Conservation (phyloP, 2,329 filamentous ascomycete genomes). For the Stagonosporopsis chrysanthemi region DNA sequence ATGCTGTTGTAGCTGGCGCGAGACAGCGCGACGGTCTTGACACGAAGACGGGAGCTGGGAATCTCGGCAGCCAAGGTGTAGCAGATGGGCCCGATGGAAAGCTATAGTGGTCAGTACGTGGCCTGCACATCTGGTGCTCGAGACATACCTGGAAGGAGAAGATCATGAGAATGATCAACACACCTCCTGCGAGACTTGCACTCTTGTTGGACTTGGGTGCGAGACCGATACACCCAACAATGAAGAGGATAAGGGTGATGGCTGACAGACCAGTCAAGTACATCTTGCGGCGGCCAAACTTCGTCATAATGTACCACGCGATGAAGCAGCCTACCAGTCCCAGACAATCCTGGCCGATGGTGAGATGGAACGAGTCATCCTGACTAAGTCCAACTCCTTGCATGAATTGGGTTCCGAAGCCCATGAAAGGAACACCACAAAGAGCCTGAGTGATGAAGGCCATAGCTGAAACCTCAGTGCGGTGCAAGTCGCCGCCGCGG, state of each 20-base stretch:
- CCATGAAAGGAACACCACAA: constrained; percentile 36
- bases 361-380: constrained; percentile 35
- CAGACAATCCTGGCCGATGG: constrained; percentile 33
- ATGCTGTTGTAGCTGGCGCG: constrained; percentile 53
- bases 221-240: constrained; percentile 77
- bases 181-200: constrained; percentile 51
- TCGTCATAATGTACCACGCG: constrained; percentile 80
- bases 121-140: not conserved
- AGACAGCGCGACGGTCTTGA: constrained; percentile 87
- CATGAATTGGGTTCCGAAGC: constrained; percentile 35
- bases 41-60: constrained; percentile 79
- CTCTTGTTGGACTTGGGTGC: constrained; percentile 45
- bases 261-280: constrained; percentile 68
- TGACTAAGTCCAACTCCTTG: constrained; percentile 32
- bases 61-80: constrained; percentile 86
- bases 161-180: constrained; percentile 36
- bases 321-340: constrained; percentile 67
- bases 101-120: constrained; percentile 53
- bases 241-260: constrained; percentile 32
- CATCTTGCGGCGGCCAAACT: constrained; percentile 75
- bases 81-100: constrained; percentile 79
- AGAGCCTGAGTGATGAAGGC: constrained; percentile 54
- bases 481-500: constrained; percentile 74
- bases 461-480: constrained; percentile 73
- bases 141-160: constrained; percentile 35